Conservation (phyloP, 306 rosid species). For the Vachellia collinsii region DNA sequence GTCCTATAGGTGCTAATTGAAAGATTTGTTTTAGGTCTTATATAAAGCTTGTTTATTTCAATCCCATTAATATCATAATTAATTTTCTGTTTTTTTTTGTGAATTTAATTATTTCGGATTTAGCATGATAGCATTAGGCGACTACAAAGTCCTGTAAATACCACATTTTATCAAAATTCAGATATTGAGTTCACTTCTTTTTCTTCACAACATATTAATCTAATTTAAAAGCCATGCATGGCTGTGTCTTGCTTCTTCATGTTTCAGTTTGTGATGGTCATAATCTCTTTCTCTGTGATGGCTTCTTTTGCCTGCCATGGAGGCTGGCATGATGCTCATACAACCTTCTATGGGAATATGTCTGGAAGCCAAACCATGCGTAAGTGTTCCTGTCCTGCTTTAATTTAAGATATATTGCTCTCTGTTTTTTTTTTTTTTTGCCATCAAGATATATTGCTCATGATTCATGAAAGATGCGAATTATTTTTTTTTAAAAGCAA, state of each 20-base stretch:
- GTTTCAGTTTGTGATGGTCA: slow-evolving; percentile 38
- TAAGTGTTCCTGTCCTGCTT: slow-evolving; percentile 32
- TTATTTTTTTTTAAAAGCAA: not conserved
- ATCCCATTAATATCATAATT: not conserved
- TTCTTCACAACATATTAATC: no score
- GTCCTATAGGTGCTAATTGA: no score
- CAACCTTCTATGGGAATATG: slow-evolving; percentile 83
- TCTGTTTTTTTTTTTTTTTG: not conserved
- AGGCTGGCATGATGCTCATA: slow-evolving; percentile 66
- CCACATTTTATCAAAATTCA: not conserved
- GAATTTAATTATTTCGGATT: no score
- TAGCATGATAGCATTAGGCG: not conserved
- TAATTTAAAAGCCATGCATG: slow-evolving; percentile 30
- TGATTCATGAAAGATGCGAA: no score
- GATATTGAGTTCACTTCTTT: no score
- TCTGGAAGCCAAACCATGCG: slow-evolving; percentile 68
- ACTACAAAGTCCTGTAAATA: not conserved
- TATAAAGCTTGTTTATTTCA: no score
- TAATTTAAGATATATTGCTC: no score
- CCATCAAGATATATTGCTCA: no score
- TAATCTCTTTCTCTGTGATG: slow-evolving; percentile 32
- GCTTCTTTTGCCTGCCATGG: not conserved
- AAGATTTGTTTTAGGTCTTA: no score
- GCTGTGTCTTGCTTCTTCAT: slow-evolving; percentile 17
- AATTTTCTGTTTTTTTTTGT: not conserved